Conservation (phyloP, 345 rosid species). For the Carallia brachiata region DNA sequence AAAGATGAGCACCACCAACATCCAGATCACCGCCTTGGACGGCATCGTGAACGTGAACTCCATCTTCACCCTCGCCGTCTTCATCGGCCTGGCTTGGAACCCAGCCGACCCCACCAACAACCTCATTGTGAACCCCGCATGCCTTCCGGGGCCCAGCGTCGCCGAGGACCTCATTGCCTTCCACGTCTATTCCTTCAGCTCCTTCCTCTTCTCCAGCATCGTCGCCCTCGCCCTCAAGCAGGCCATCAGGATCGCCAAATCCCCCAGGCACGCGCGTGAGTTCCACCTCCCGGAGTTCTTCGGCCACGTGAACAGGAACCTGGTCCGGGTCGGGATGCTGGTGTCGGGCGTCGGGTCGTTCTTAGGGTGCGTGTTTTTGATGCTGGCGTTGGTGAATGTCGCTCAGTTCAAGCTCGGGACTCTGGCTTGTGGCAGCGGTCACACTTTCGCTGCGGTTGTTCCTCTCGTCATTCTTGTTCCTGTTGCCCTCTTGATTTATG, state of each 20-base stretch:
- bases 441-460: conserved; percentile 59
- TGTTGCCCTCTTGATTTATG: conserved; percentile 50
- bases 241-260: conserved; percentile 53
- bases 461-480: conserved; percentile 77
- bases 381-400: conserved; percentile 75
- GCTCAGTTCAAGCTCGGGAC: conserved; percentile 80
- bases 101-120: conserved; percentile 42
- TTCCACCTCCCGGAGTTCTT: conserved; percentile 16
- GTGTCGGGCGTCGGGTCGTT: conserved; percentile 72
- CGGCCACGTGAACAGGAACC: conserved; percentile 42
- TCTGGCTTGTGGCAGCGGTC: conserved; percentile 66
- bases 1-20: conserved; percentile 56
- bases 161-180: conserved; percentile 64
- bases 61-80: conserved; percentile 88
- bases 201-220: conserved; percentile 81
- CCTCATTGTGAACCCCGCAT: conserved; percentile 43
- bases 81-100: conserved; percentile 81
- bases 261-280: conserved; percentile 17
- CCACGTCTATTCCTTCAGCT: conserved; percentile 85
- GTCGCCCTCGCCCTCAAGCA: conserved; percentile 79
- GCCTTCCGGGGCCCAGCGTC: conserved; percentile 41
- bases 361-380: conserved; percentile 57
- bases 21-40: conserved; percentile 86
- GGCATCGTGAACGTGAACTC: conserved; percentile 82
- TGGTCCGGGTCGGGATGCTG: conserved; percentile 76